phyloP scores from a whole-genome alignment of 169 alveolate species.

The Plasmodium coatneyi region DNA sequence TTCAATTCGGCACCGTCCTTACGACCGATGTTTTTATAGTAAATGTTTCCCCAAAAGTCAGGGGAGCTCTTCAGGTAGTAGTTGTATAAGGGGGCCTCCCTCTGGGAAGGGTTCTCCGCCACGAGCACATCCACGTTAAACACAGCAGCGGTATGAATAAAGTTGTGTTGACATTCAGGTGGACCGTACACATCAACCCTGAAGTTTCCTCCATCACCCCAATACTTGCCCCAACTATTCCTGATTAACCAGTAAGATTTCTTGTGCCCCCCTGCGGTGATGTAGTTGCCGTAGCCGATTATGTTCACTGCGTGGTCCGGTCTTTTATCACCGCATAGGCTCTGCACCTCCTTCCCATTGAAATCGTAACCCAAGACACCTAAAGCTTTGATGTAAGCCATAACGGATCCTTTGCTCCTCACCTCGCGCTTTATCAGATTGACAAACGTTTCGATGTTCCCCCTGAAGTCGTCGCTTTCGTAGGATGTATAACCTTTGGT shows the following conservation, averaged over 20 bases:
- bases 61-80: slow-evolving; percentile 16
- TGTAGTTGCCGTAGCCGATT: slow-evolving; percentile 71
- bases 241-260: slow-evolving; percentile 2
- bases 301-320: slow-evolving; percentile 57
- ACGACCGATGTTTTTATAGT: background rate
- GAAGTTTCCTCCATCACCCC: slow-evolving; percentile 25
- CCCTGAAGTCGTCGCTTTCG: background rate
- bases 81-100: background rate
- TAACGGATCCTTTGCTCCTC: slow-evolving; percentile 45
- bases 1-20: background rate
- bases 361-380: slow-evolving; percentile 28
- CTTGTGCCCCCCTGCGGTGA: background rate
- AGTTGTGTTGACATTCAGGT: background rate
- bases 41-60: background rate
- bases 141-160: slow-evolving; percentile 13
- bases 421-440: slow-evolving; percentile 24
- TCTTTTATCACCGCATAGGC: slow-evolving; percentile 22
- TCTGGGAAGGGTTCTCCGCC: background rate
- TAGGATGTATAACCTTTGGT: slow-evolving; percentile 4
- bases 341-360: slow-evolving; percentile 56
- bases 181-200: slow-evolving; percentile 39
- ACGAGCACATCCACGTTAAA: background rate
- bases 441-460: slow-evolving; percentile 11
- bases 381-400: slow-evolving; percentile 16
- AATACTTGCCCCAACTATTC: slow-evolving; percentile 56